Base-by-base conservation (phyloP, 23 red algal genomes). In the Cyanidioschyzon merolae region DNA sequence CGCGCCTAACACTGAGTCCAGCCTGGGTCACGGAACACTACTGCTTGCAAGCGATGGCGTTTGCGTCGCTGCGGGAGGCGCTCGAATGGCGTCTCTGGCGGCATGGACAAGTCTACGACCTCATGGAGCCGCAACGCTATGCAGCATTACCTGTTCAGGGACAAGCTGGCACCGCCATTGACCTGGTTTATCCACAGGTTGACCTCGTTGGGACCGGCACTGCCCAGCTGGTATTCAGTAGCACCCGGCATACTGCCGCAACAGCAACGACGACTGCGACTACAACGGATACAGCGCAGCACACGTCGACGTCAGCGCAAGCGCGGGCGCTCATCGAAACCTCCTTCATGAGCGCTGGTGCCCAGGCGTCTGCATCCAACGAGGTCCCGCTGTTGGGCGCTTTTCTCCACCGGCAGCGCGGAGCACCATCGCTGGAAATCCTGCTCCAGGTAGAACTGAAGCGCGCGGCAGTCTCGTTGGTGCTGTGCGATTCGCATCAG, bases 381-480 rank as follows among this genome's bases (percentile, higher is more conserved):
- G 16, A 25, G 12, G 16, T 15, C n/a, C 16, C 7, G 63, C 32
- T 27, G 29, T 32, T 71, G 12, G 45, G 45, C 7, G 45, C 45
- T 15, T 54, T 54, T 54, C 45, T 54, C 21, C 45, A 21, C 45
- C 7, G 21, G 7, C 12, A 54, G 12, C 45, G 45, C 12, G 45
- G 21, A 54, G 21, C 45, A 7, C 45, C 21, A 15, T 21, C 45
- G 21, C 45, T 54, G 21, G 45, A 54, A 21, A 21, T 54, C 21
- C 45, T 54, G 7, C 32, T 71, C 7, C 63, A 35, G n/a, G 32
- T 71, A 3, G 12, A 27, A 15, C 12, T 71, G 12, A 3, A 35
- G 21, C 63, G 63, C 12, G 12, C 29, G 63, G 63, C 63, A 7
- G 63, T 35, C 63, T 71, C 63, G 63, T 27, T 71, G 63, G 63